Evolutionary conservation across 345 rosid species (phyloP).

Genomic region (Corymbia maculata): DNA sequence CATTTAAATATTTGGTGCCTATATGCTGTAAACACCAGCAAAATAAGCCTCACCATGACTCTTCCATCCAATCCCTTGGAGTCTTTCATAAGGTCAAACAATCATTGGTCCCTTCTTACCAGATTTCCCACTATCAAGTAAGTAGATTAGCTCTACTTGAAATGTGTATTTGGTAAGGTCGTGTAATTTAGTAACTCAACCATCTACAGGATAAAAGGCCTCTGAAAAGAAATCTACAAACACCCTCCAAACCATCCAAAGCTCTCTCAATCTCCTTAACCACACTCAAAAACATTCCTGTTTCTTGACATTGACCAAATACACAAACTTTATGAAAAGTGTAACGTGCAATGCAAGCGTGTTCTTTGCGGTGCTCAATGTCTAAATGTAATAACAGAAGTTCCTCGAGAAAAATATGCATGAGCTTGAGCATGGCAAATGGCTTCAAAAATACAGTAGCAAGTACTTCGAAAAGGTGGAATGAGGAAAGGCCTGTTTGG

Average conservation of each 20-base stretch:
- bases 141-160: not conserved
- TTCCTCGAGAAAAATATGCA: not conserved
- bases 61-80: not conserved
- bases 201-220: not conserved
- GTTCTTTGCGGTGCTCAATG: not conserved
- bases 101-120: not conserved
- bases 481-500: not conserved
- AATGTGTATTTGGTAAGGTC: not conserved
- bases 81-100: not conserved
- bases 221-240: not conserved
- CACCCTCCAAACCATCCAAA: not conserved
- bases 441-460: not conserved
- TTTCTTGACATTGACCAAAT: not conserved
- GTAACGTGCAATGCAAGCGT: not conserved
- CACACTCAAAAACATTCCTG: not conserved
- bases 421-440: not conserved
- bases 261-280: not conserved
- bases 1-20: not conserved
- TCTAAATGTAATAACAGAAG: not conserved
- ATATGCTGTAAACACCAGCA: not conserved
- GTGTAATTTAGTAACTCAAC: not conserved
- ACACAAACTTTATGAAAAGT: not conserved
- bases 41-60: not conserved
- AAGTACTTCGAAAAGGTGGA: not conserved
- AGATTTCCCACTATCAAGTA: not conserved